phyloP scores from a whole-genome alignment of 163 green algal species.

The Scenedesmus sp. region DNA sequence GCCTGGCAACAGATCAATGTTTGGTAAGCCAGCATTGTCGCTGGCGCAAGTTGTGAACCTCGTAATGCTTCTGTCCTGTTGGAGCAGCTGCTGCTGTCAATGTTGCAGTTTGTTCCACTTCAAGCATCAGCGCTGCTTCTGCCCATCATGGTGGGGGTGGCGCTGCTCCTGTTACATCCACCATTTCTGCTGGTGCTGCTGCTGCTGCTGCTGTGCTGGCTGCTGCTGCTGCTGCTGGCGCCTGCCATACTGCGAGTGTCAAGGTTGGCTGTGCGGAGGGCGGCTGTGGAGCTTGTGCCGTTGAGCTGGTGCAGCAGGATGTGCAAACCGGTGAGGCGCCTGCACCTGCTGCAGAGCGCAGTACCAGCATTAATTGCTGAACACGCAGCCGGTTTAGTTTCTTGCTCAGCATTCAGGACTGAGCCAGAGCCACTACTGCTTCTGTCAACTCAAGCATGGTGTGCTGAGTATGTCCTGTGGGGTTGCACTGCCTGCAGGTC shows the following conservation, averaged over 20 bases:
- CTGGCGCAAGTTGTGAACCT: neutral
- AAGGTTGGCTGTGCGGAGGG: conserved; percentile 77
- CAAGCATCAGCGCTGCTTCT: neutral
- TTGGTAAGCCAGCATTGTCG: too few relatives aligned
- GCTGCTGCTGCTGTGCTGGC: neutral
- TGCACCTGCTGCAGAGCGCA: neutral
- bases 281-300: conserved; percentile 77
- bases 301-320: conserved; percentile 57
- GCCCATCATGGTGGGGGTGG: neutral
- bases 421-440: neutral
- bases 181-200: neutral
- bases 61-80: neutral
- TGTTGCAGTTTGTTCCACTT: neutral
- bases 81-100: neutral
- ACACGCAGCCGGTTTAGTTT: neutral
- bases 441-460: too few relatives aligned
- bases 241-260: too few relatives aligned
- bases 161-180: too few relatives aligned
- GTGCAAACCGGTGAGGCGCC: conserved; percentile 52
- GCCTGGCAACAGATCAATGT: neutral
- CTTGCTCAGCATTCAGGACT: neutral
- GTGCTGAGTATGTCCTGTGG: neutral
- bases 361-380: neutral
- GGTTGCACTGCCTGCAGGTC: neutral
- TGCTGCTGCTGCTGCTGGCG: too few relatives aligned